phyloP scores from a whole-genome alignment of 352 stramenopile genomes.

The Globisporangium yorkense region DNA sequence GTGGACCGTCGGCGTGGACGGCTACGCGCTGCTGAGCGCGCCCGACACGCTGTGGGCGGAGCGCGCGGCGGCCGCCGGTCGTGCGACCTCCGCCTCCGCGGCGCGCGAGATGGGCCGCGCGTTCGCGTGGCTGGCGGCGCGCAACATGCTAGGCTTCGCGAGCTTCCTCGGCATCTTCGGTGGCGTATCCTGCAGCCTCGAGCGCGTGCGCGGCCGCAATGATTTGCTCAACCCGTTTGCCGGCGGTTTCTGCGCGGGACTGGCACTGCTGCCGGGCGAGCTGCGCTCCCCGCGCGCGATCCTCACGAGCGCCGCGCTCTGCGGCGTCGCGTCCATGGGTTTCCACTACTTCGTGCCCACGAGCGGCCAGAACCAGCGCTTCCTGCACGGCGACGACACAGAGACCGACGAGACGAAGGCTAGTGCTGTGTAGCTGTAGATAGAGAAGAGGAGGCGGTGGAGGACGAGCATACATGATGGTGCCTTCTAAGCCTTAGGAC shows the following conservation, averaged over 20 bases:
- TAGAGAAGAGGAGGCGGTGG: neutral
- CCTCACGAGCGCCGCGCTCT: constrained; percentile 37
- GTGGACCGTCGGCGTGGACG: constrained; percentile 73
- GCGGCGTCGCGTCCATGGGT: constrained; percentile 45
- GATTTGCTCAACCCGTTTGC: constrained; percentile 69
- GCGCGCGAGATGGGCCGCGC: constrained; percentile 24
- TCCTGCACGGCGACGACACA: neutral
- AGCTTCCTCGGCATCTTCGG: constrained; percentile 72
- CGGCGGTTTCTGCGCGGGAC: constrained; percentile 52
- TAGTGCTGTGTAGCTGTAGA: neutral
- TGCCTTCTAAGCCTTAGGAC: too few relatives aligned
- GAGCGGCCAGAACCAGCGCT: constrained; percentile 21
- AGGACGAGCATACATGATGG: neutral
- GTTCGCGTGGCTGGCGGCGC: constrained; percentile 25
- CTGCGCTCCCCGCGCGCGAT: constrained; percentile 37
- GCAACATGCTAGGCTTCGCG: constrained; percentile 68
- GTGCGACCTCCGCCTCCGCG: constrained; percentile 8
- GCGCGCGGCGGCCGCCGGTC: constrained; percentile 19
- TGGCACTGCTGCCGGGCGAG: constrained; percentile 43
- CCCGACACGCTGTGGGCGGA: constrained; percentile 33
- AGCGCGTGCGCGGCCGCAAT: constrained; percentile 43
- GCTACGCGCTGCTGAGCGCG: constrained; percentile 42
- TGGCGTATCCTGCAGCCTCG: constrained; percentile 60
- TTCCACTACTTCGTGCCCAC: constrained; percentile 53
- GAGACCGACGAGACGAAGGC: neutral